A percentile compares a stretch with the other conserved stretches of the same genome.
Conservation (phyloP, 1,284 basidiomycete species). For the Uromyces viciae-fabae region DNA sequence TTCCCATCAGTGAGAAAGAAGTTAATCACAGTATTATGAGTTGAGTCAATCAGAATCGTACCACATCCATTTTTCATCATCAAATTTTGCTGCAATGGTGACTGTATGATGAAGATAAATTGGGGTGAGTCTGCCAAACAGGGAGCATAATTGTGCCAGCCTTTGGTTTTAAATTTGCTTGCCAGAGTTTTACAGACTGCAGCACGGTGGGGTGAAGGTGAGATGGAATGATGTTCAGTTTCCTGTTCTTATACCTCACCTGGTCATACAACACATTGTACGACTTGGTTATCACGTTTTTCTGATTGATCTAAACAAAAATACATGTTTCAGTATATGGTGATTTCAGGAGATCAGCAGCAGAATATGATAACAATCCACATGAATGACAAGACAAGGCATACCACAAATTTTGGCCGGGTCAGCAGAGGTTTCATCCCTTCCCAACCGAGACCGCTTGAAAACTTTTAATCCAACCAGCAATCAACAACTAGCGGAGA, state of each 20-base stretch:
- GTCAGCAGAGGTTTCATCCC: not conserved
- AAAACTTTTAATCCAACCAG: not conserved
- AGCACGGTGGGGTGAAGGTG: too few species aligned
- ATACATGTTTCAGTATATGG: too few species aligned
- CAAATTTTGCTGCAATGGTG: not conserved
- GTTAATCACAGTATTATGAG: not conserved
- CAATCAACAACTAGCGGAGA: not conserved
- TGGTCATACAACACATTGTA: too few species aligned
- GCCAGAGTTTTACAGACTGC: too few species aligned
- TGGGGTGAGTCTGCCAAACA: not conserved
- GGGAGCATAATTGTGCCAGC: not conserved
- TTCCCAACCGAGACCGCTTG: not conserved
- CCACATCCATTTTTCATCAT: not conserved
- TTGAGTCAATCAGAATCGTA: not conserved
- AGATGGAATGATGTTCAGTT: too few species aligned
- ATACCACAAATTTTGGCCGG: not conserved
- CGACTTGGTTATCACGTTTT: too few species aligned
- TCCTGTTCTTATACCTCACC: too few species aligned
- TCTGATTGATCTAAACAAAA: too few species aligned
- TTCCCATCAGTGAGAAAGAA: not conserved
- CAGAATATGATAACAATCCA: too few species aligned
- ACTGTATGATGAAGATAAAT: not conserved
- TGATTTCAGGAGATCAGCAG: too few species aligned
- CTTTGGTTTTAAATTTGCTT: too few species aligned
- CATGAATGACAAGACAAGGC: too few species aligned